Percentiles rank a stretch among this genome's conserved stretches.
Conservation (phyloP, 2,329 filamentous ascomycete species). For the Venturia effusa region DNA sequence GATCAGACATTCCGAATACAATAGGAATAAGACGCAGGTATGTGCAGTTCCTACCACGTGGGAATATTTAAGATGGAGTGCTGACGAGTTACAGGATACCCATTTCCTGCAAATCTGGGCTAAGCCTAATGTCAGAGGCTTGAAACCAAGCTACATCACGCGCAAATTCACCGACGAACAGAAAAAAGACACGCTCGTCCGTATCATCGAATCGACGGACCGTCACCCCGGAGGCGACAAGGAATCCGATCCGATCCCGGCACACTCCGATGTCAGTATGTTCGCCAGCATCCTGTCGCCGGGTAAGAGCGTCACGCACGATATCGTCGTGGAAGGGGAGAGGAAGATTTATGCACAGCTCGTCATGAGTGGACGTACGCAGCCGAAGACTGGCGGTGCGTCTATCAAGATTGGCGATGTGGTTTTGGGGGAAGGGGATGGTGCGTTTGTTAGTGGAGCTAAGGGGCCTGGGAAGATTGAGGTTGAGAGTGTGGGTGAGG, state of each 20-base stretch:
- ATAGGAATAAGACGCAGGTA: conserved; percentile 54
- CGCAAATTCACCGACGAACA: conserved; percentile 59
- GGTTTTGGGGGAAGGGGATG: conserved; percentile 65
- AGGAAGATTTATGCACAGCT: conserved; percentile 72
- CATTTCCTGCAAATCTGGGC: conserved; percentile 90
- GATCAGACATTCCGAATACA: conserved; percentile 73
- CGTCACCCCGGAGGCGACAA: conserved; percentile 53
- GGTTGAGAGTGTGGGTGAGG: conserved; percentile 36
- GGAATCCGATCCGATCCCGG: conserved; percentile 61
- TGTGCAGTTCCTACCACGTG: not conserved
- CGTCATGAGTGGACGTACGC: conserved; percentile 49
- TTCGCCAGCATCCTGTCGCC: conserved; percentile 63
- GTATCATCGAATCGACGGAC: conserved; percentile 65
- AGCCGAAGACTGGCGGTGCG: conserved; percentile 57
- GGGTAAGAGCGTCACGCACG: conserved; percentile 57
- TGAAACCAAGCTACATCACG: conserved; percentile 69
- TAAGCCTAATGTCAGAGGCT: conserved; percentile 60
- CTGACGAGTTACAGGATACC: conserved; percentile 37
- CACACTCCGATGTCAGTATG: conserved; percentile 80
- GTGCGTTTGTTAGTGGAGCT: conserved; percentile 56
- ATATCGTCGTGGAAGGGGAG: conserved; percentile 52
- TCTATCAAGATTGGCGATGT: conserved; percentile 60
- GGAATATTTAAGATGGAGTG: not conserved
- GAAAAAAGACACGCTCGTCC: conserved; percentile 60
- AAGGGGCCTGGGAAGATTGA: conserved; percentile 33